Evolutionary conservation across 1,284 basidiomycete genomes (phyloP), one percentile per base, ranked within the genome.

Genomic region (Trametes polyzona): DNA sequence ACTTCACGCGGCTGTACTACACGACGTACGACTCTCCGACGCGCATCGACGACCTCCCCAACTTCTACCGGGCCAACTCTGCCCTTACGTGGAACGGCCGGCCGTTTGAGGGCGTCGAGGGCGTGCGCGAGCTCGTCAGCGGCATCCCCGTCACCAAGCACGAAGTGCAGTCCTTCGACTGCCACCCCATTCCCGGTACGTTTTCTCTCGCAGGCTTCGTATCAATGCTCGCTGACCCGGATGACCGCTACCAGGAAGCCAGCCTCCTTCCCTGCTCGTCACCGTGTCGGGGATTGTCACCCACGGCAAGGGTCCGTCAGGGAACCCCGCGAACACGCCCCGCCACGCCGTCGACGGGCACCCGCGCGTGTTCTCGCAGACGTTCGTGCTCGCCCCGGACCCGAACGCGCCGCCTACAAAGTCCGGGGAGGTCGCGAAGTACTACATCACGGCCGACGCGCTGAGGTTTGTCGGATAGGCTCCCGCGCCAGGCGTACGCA

Each of bases 41-140:
- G 17, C 84, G 90, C 41, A 75, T 83, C 33, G 79, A 83, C 44
- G 87, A 89, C 65, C 72, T 94, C 8, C 87, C 88, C 46, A 83
- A 88, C 63, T 89, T 93, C 69, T 94, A 94, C 67, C 84, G 91
- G 4, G 75, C 84, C 17, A 77, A 78, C 2, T 93, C 92, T 2
- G 85, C 89, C 1, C 69, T 93, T 59, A 86, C 86, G 36, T 94
- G 92, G 92, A 94, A 94, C 65, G 92, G 92, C n/a, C 91, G 83
- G 56, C 86, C 90, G 1, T 84, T 87, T 56, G 83, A 88, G 59
- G 90, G 89, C 10, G 72, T 78, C 10, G 86, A 87, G 16, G 88
- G 87, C 5, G 75, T 93, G 39, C 80, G 79, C 47, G 78, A 84
- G 52, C 77, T 92, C 43, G 78, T 91, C 33, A 74, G 80, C 59